A percentile compares a stretch with the other conserved stretches of the same genome.
These are phyloP conservation scores for Beta vulgaris DNA, from an alignment of 148 eudicot species.

Conservation along the genomic window DNA sequence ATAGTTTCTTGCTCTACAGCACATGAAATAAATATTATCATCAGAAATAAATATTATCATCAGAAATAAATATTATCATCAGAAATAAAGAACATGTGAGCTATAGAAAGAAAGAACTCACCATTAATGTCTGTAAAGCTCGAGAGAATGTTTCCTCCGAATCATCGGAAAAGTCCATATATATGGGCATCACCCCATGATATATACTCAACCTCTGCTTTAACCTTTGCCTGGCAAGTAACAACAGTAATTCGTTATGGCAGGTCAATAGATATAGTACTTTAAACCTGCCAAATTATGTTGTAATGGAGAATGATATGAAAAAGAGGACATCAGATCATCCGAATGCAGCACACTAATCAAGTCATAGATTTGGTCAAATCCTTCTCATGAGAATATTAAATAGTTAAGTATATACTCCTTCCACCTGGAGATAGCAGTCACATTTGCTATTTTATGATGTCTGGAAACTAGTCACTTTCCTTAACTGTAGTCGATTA, in stretches of 20 bases:
- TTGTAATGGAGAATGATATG: background rate
- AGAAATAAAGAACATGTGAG: background rate
- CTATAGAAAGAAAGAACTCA: slow-evolving; percentile 24
- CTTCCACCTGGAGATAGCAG: too few species aligned
- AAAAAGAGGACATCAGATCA: background rate
- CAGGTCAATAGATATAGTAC: background rate
- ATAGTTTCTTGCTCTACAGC: slow-evolving; percentile 56
- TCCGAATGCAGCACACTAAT: background rate
- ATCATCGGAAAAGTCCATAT: slow-evolving; percentile 90
- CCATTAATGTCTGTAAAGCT: slow-evolving; percentile 72
- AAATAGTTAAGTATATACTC: too few species aligned
- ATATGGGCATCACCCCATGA: slow-evolving; percentile 85
- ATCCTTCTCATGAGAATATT: too few species aligned
- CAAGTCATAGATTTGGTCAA: too few species aligned
- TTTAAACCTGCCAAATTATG: background rate
- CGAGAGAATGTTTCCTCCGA: slow-evolving; percentile 88
- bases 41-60: slow-evolving; percentile 20
- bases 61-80: too few species aligned
- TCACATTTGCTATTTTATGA: too few species aligned
- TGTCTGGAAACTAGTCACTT: too few species aligned
- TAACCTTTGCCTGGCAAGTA: slow-evolving; percentile 65
- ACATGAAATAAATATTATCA: background rate
- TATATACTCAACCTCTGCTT: slow-evolving; percentile 80
- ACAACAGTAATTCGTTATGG: background rate
- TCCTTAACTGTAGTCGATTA: too few species aligned